Evolutionary conservation across 352 stramenopile species (phyloP), one percentile per base, ranked within the genome.

Genomic region (Pythium rishiriense): DNA sequence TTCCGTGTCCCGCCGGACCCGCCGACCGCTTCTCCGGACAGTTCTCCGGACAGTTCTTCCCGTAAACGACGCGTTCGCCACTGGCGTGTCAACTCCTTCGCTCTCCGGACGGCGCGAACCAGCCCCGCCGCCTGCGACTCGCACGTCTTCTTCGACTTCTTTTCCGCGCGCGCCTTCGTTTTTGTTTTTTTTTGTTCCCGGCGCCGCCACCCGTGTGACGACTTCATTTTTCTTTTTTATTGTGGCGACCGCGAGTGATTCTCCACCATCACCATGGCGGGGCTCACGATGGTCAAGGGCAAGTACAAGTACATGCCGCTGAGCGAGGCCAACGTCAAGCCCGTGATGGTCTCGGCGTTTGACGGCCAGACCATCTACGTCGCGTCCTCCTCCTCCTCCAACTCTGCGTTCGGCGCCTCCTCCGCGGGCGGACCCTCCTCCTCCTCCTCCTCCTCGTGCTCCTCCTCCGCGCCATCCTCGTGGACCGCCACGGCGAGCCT

Each of bases 251-350:
- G 52, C 31, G 9, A 35, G 35, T 26, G 2, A 47, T 37, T 21
- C 33, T 39, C 33, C 33, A 2, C 33, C 31, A 37, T 2, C 48
- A 66, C 45, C 33, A 72, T 72, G 65, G 59, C 66, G 28, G 43
- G 37, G 6, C 64, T 72, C 54, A 62, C 65, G 31, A 72, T 72
- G 65, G 41, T 68, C 48, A 68, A 66, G 54, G 52, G 45, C 60
- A 73, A 73, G 66, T 69, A 73, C 79, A 95, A 95, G 73, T 93
- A 93, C 69, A 91, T 95, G 84, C 87, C 87, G 49, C 73, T 95
- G 56, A 91, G 82, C 69, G 87, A 95, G 73, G 86, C 78, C 11
- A 83, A 92, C 75, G 76, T 96, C 67, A 77, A 73, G 24, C 87
- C 87, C 14, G 72, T 84, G 58, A 86, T 91, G 63, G 83, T 94